Conservation (phyloP, 768 basidiomycete species). For the Hericium erinaceus region DNA sequence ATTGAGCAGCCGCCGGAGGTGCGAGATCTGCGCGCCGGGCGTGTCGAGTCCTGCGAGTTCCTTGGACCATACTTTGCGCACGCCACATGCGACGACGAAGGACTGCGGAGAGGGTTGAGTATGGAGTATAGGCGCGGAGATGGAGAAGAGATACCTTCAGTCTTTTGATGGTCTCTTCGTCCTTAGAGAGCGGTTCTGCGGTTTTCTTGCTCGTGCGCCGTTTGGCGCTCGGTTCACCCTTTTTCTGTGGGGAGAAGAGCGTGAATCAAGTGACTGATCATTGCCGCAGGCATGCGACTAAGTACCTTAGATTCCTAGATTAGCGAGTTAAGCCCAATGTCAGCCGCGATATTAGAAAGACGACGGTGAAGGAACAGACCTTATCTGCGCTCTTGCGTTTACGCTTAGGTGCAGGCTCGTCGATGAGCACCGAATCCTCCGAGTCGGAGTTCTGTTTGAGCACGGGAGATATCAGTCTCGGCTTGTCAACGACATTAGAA, state of each 20-base stretch:
- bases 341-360: not conserved
- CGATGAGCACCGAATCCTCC: not conserved
- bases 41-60: conserved; percentile 53
- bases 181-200: conserved; percentile 32
- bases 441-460: not conserved
- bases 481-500: not conserved
- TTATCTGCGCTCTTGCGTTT: not conserved
- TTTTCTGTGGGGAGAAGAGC: too few relatives aligned
- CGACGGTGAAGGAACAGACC: not conserved
- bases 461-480: not conserved
- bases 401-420: not conserved
- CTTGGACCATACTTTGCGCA: conserved; percentile 70
- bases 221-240: conserved; percentile 20
- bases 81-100: conserved; percentile 64
- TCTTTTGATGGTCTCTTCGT: conserved; percentile 66
- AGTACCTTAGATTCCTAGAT: not conserved
- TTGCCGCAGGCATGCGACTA: not conserved
- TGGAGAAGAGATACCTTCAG: conserved; percentile 46
- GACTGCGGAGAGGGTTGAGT: conserved; percentile 30
- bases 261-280: not conserved
- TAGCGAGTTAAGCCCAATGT: not conserved
- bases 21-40: conserved; percentile 53
- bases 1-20: conserved; percentile 51
- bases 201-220: conserved; percentile 22
- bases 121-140: not conserved